Conservation (phyloP, 163 green algal genomes). For the Chlorella variabilis region DNA sequence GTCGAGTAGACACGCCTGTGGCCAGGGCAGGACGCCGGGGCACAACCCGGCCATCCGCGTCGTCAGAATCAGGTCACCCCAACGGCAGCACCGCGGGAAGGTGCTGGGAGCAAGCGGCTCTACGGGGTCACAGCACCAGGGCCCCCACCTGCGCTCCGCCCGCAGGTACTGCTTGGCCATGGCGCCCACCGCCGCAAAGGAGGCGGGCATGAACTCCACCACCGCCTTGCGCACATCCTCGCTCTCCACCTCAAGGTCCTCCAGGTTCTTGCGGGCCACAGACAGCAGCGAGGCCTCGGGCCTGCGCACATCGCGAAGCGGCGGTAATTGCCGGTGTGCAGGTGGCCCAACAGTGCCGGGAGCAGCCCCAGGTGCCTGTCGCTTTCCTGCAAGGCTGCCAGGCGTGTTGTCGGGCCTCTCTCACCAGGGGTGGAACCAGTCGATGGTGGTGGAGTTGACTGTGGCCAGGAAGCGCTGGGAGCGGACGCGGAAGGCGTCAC, state of each 20-base stretch:
- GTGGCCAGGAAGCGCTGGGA: conserved; percentile 91
- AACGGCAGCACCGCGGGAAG: too few species aligned
- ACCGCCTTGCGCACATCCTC: conserved; percentile 38
- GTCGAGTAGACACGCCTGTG: conserved; percentile 73
- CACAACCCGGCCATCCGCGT: too few species aligned
- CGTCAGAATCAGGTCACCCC: too few species aligned
- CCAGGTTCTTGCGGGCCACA: conserved; percentile 86
- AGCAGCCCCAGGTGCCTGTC: too few species aligned
- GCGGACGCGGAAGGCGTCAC: conserved; percentile 87
- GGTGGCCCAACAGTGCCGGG: background rate
- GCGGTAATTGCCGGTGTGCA: background rate
- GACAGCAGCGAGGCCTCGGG: conserved; percentile 78
- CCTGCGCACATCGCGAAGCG: conserved; percentile 42
- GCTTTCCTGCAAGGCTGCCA: too few species aligned
- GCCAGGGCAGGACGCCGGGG: background rate
- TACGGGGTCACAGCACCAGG: conserved; percentile 56
- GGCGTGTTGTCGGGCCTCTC: too few species aligned
- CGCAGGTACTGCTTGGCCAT: conserved; percentile 81
- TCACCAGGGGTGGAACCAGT: conserved; percentile 95
- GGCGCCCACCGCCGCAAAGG: conserved; percentile 77
- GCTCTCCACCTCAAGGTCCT: conserved; percentile 72
- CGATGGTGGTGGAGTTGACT: conserved; percentile 59
- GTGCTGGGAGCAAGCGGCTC: too few species aligned
- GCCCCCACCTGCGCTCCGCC: conserved; percentile 75
- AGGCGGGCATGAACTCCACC: conserved; percentile 89